Base-by-base conservation (phyloP, 1,139 yeast species). In the Scheffersomyces segobiensis region DNA sequence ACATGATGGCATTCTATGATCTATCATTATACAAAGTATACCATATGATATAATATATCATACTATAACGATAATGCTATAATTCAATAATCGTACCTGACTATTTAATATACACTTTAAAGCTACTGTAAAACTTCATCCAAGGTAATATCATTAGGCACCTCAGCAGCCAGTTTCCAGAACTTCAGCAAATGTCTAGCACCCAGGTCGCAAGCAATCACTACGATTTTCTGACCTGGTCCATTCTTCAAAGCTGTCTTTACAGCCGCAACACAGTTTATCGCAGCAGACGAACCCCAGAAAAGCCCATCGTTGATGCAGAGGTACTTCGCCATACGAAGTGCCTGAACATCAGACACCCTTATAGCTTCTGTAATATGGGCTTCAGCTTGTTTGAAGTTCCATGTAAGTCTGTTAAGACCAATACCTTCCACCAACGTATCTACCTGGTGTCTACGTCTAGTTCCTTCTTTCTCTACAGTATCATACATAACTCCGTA, bases 361-460 rank as follows among this genome's bases (percentile, higher is more conserved):
- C 93, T 78, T 18, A 91, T 79, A 0, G 98, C 89, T 61, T 88
- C 93, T 69, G 92, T 97, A 18, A 95, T 87, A 61, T 74, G 81
- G 1, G 72, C 67, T 65, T 89, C 95, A 0, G 93, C 98, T 54
- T 83, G 85, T 55, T 80, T 76, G 70, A 95, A 91, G 71, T 95
- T 95, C 68, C 84, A 84, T 0, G 99, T 95, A 48, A 95, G 76
- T 63, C 99, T 78, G 67, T 92, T 95, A 58, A 95, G 76, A 0
- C 99, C 99, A 52, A 95, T 89, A 0, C 99, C 99, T 73, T 95
- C 99, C 2, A 95, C 89, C 2, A 93, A 72, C 0, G 98, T 95
- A 71, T 95, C 99, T 1, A 95, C 98, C 73, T 95, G 99, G 70
- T 95, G 98, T 65, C 99, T 81, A 69, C 98, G 82, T 65, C 98